Evolutionary conservation across 2,329 filamentous ascomycete species (phyloP).

Genomic region (Ophiostoma piceae): DNA sequence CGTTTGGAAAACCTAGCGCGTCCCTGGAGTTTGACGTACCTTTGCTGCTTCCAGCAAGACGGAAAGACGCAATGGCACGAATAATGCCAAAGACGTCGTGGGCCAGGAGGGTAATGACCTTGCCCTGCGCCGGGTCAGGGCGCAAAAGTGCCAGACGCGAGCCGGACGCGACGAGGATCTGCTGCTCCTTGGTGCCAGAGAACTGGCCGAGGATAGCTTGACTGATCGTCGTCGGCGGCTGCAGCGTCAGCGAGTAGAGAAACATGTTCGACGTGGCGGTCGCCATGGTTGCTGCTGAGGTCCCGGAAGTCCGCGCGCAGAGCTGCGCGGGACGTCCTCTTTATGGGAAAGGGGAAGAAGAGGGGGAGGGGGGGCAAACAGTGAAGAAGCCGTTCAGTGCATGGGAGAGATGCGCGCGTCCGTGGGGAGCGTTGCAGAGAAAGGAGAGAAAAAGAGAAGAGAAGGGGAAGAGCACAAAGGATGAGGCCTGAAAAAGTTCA

Average conservation of each 20-base stretch:
- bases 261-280: slow-evolving; percentile 93
- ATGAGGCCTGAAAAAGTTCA: slow-evolving; percentile 14
- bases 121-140: slow-evolving; percentile 78
- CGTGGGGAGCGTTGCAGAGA: slow-evolving; percentile 11
- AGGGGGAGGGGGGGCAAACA: not conserved
- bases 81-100: slow-evolving; percentile 98
- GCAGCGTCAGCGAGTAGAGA: slow-evolving; percentile 94
- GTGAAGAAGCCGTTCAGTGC: slow-evolving; percentile 15
- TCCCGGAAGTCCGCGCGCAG: slow-evolving; percentile 44
- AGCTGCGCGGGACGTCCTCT: slow-evolving; percentile 31
- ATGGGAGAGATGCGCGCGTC: slow-evolving; percentile 17
- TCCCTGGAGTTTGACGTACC: slow-evolving; percentile 58
- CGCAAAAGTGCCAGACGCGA: slow-evolving; percentile 83
- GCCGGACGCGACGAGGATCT: slow-evolving; percentile 89
- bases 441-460: not conserved
- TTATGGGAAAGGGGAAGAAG: slow-evolving; percentile 17
- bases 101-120: slow-evolving; percentile 77
- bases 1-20: not conserved
- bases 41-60: slow-evolving; percentile 90
- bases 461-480: not conserved
- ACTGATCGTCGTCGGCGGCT: slow-evolving; percentile 81
- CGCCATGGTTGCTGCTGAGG: slow-evolving; percentile 62
- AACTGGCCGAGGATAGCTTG: slow-evolving; percentile 94
- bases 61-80: slow-evolving; percentile 78
- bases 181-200: slow-evolving; percentile 92